A percentile compares a stretch with the other conserved stretches of the same genome.
Conservation (phyloP, 768 basidiomycete genomes). For the Leccinum fibrillosum region DNA sequence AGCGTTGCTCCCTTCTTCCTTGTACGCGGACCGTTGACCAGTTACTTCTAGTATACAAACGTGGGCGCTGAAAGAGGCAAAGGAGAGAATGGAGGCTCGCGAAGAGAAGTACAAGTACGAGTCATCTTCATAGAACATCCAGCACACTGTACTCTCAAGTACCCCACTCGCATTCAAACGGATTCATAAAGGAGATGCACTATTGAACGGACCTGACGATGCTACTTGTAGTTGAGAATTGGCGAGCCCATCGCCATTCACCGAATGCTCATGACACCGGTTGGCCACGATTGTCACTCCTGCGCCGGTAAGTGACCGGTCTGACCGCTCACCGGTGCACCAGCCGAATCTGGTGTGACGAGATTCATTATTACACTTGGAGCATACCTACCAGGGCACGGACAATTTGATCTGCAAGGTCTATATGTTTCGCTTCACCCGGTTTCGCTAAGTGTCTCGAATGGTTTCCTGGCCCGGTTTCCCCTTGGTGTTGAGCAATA, state of each 20-base stretch:
- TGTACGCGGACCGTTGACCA: background rate
- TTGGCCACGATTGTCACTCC: background rate
- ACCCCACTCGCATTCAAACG: background rate
- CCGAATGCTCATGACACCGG: background rate
- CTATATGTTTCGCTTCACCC: background rate
- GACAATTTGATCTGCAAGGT: background rate
- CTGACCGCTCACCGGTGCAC: too few species aligned
- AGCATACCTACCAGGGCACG: background rate
- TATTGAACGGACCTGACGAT: background rate
- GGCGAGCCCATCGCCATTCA: background rate
- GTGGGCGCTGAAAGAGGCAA: constrained; percentile 90
- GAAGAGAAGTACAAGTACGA: constrained; percentile 87
- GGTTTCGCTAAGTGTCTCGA: background rate
- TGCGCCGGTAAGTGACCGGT: background rate
- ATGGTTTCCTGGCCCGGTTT: background rate
- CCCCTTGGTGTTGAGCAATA: background rate
- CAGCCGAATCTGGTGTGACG: background rate
- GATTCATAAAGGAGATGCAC: background rate
- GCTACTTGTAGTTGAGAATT: background rate
- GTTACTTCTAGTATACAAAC: constrained; percentile 67
- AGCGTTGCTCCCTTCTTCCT: constrained; percentile 22
- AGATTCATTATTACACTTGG: background rate
- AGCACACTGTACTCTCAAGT: constrained; percentile 5
- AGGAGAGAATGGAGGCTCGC: constrained; percentile 87
- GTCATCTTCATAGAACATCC: constrained; percentile 39